A percentile compares a stretch with the other conserved stretches of the same genome.
These are phyloP conservation scores for Aquilaria agallochum DNA, from an alignment of 441 rosid genomes.

Conservation along the genomic window DNA sequence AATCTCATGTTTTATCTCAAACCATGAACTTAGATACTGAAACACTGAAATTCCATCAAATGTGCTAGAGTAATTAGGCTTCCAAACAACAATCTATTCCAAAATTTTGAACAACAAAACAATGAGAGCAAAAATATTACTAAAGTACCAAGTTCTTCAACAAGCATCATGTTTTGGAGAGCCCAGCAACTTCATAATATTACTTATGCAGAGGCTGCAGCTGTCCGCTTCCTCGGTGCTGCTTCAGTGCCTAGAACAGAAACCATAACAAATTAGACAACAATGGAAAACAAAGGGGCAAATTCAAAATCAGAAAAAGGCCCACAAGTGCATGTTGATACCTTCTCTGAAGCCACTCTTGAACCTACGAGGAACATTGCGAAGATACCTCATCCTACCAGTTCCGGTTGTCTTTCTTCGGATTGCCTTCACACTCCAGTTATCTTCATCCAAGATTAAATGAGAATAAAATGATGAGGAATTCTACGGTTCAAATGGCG, in stretches of 20 bases:
- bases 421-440: slow-evolving; percentile 92
- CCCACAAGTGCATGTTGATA: slow-evolving; percentile 5
- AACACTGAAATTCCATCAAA: neutral
- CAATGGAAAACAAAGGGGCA: slow-evolving; percentile 1
- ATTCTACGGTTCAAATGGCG: no score
- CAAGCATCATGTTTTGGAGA: slow-evolving; percentile 10
- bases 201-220: slow-evolving; percentile 54
- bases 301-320: no score
- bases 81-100: slow-evolving; percentile 19
- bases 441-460: slow-evolving; percentile 34
- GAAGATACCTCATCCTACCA: slow-evolving; percentile 93
- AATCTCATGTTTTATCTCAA: neutral
- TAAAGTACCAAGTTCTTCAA: slow-evolving; percentile 16
- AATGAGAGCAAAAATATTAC: slow-evolving; percentile 12
- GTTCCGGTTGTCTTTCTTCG: slow-evolving; percentile 89
- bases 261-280: neutral
- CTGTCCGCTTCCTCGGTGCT: slow-evolving; percentile 65
- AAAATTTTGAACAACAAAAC: slow-evolving; percentile 25
- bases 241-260: slow-evolving; percentile 54
- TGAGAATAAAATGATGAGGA: no score
- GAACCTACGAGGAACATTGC: slow-evolving; percentile 80
- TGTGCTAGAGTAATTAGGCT: neutral
- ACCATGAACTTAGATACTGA: neutral
- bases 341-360: slow-evolving; percentile 95
- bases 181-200: neutral